Conservation (phyloP, 371 early-diverging fungal species). For the Apophysomyces sp. region DNA sequence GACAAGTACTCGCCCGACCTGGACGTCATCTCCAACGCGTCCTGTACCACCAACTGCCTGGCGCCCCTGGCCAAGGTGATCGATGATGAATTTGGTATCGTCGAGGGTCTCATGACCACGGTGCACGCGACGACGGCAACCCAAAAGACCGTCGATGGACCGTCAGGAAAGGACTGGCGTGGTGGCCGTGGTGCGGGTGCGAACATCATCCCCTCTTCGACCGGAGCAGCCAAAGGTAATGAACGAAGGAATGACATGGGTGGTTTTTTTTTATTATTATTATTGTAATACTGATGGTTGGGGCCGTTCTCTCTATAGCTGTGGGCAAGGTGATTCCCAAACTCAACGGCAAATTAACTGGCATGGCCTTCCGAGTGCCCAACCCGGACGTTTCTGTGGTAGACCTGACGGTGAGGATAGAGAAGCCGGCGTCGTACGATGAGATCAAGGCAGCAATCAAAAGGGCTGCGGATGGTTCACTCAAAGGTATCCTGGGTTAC, state of each 20-base stretch:
- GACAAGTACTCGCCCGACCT: constrained; percentile 84
- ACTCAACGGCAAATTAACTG: constrained; percentile 97
- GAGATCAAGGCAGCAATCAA: constrained; percentile 88
- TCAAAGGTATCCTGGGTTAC: constrained; percentile 96
- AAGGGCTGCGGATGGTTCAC: constrained; percentile 73
- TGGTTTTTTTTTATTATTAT: background rate
- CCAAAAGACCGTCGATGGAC: constrained; percentile 99
- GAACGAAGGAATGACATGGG: background rate
- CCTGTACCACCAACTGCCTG: constrained; percentile 99
- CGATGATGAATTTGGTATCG: constrained; percentile 91
- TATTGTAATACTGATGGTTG: too few species aligned
- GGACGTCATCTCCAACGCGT: constrained; percentile 97
- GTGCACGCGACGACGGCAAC: constrained; percentile 99
- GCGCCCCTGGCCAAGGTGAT: constrained; percentile 99
- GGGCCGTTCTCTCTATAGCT: too few species aligned
- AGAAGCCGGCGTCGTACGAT: constrained; percentile 89
- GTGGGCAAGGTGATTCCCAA: constrained; percentile 98
- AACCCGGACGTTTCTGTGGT: constrained; percentile 98
- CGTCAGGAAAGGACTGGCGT: constrained; percentile 97
- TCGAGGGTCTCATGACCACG: constrained; percentile 94
- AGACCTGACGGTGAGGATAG: constrained; percentile 94
- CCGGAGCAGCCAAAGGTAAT: constrained; percentile 95
- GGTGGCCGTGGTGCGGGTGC: constrained; percentile 93
- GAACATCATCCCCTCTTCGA: constrained; percentile 99
- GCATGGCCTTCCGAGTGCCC: constrained; percentile 99